phyloP scores from a whole-genome alignment of 345 rosid genomes.

The Gossypium thurberi region DNA sequence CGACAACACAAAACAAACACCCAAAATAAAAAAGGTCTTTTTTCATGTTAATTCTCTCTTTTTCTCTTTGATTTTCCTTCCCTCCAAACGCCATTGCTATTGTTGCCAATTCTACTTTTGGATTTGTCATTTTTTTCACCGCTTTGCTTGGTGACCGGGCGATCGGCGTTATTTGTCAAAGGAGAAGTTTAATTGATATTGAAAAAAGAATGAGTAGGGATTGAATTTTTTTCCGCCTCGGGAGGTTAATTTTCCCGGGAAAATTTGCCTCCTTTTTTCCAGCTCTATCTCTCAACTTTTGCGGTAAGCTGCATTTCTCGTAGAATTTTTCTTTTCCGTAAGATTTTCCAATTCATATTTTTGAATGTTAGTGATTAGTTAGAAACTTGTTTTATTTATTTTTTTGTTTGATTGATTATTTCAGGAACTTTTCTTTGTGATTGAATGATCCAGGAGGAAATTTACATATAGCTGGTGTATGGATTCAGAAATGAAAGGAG shows the following conservation, averaged over 20 bases:
- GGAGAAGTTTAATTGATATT: neutral
- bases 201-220: neutral
- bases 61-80: constrained; percentile 20
- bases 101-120: neutral
- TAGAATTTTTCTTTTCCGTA: neutral
- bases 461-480: constrained; percentile 14
- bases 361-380: neutral
- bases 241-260: constrained; percentile 21
- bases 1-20: neutral
- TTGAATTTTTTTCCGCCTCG: constrained; percentile 6
- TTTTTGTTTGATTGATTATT: neutral
- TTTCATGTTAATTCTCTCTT: neutral
- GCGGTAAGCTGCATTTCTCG: constrained; percentile 14
- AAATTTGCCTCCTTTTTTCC: constrained; percentile 7
- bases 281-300: constrained; percentile 1
- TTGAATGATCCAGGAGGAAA: constrained; percentile 16
- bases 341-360: neutral
- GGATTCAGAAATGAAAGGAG: constrained; percentile 21
- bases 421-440: constrained; percentile 10
- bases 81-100: constrained; percentile 26
- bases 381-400: neutral
- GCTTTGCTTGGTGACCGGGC: neutral
- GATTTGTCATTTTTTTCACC: neutral
- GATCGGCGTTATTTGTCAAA: neutral
- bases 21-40: constrained; percentile 12